Conservation (phyloP, 148 eudicot genomes). For the Vaccinium darrowii region DNA sequence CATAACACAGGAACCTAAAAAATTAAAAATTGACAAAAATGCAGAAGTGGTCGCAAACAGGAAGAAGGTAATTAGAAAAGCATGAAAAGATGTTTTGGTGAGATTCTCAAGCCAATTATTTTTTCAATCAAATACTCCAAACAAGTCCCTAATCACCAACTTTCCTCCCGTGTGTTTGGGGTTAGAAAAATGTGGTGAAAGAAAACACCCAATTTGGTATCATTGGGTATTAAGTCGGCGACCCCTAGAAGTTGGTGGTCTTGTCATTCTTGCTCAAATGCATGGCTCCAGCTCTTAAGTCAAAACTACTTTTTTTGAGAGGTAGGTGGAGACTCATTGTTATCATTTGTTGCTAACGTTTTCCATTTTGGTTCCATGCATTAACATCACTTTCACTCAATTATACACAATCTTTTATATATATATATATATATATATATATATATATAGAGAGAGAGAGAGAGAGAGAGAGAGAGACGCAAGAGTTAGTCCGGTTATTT, state of each 20-base stretch:
- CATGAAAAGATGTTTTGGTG: neutral
- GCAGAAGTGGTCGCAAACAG: neutral
- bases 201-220: neutral
- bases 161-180: neutral
- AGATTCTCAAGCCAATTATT: neutral
- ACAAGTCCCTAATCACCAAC: neutral
- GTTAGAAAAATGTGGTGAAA: neutral
- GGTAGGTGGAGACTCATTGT: constrained; percentile 2
- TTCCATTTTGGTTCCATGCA: neutral
- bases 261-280: neutral
- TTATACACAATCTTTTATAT: neutral
- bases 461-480: no score
- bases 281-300: neutral
- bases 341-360: neutral
- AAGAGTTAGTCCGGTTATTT: no score
- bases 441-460: no score
- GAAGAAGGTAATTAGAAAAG: neutral
- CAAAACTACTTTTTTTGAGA: neutral
- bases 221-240: neutral
- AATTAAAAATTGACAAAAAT: neutral
- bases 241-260: neutral
- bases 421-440: no score
- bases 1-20: neutral
- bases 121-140: neutral
- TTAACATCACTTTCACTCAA: neutral